Evolutionary conservation across 768 basidiomycete genomes (phyloP), one percentile per base, ranked within the genome.

Genomic region (Russula lepida): DNA sequence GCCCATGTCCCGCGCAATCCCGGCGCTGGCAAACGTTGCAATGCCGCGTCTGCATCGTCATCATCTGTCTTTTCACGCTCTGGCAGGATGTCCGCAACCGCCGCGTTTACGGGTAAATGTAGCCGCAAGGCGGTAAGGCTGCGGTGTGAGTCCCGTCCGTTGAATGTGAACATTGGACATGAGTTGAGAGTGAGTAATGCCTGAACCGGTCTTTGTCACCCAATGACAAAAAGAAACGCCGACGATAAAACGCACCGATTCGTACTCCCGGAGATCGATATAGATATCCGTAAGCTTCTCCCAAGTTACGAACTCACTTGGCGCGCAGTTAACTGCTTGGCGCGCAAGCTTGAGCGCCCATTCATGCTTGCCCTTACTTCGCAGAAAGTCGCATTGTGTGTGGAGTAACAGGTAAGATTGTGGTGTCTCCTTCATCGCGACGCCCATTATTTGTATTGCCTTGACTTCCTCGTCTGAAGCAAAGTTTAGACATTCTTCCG

Each of bases 141-240:
- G 4, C 94, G 83, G 71, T 99, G 97, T 3, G 86, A 79, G 72
- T 99, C 97, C 23, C 95, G 85, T 47, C 97, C 95, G 69, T 97
- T 97, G 76, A 90, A 98, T 8, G 97, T 98, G 75, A 99, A 99
- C 97, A 99, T 98, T 2, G 95, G 95, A 75, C 97, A 98, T n/a
- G 95, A 98, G 71, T 98, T 98, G 52, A 98, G 83, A 1, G 95
- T 97, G 44, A 98, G 78, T 15, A 98, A 77, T 0, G 94, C 93
- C 79, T 79, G 50, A 8, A 15, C 13, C 30, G 28, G 25, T 46
- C 53, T n/a, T 17, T 17, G 19, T 62, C 44, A 62, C 21, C 17
- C 9, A 23, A 13, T 7, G 11, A 12, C 27, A 37, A 27, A 21
- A 17, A 30, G 48, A 35, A 12, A 1, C 12, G 23, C 12, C 12